Evolutionary conservation across 2,329 filamentous ascomycete genomes (phyloP), one percentile per base, ranked within the genome.

Genomic region (Magnaporthiopsis poae): DNA sequence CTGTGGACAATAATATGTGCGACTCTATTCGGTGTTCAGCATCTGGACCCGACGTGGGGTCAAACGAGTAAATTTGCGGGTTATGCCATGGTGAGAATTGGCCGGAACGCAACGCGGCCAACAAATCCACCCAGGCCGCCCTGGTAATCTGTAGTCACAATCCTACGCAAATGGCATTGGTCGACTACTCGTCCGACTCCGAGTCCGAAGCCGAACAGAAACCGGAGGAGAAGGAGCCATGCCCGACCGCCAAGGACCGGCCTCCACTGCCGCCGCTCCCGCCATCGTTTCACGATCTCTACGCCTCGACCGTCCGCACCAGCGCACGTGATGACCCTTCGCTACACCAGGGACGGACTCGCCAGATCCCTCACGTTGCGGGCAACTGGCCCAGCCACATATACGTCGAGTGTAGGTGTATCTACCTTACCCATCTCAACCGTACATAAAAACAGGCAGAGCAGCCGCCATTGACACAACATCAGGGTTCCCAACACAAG

Each of bases 351-450:
- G 95, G 95, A 66, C 88, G 94, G 62, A 91, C 88, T 74, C 86
- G 95, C 60, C 85, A 89, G 67, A 90, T 87, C 63, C 93, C 94
- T 31, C 95, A 99, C 77, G 81, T 94, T 33, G 86, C 88, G 68
- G 95, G 95, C 68, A 91, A 92, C 76, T 99, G 95, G 95, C 92
- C 94, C 1, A 92, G 88, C 46, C 94, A 98, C 77, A 75, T 98
- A 62, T 98, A 96, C 76, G 81, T 96, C 67, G 94, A 98, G 80
- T 99, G 95, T 65, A 39, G 63, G 35, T 11, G 12, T 12, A 36
- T 11, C 8, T 12, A 36, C 96, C 82, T 2, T 12, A 36, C 96
- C 82, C 78, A 52, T 56, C 8, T 56, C 7, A 25, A 9, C 18
- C n/a, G n/a, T 25, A 52, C 8, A n/a, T 2, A 4, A 8, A 25